phyloP scores from a whole-genome alignment of 2,329 filamentous ascomycete genomes.

The Colletotrichum eleusines region DNA sequence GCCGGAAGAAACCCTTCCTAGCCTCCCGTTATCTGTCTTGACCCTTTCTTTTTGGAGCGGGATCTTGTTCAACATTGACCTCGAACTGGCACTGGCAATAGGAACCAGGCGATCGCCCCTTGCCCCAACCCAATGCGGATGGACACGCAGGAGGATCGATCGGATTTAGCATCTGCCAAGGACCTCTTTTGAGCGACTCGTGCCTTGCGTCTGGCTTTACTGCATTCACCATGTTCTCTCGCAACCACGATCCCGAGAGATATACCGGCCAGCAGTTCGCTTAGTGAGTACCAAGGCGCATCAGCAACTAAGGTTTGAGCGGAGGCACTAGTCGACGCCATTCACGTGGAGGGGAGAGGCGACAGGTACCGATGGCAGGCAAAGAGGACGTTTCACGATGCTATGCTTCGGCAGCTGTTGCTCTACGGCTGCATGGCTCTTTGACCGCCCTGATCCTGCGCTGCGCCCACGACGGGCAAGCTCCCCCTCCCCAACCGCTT shows the following conservation, averaged over 20 bases:
- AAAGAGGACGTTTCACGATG: constrained; percentile 38
- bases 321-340: constrained; percentile 28
- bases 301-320: constrained; percentile 31
- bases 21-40: not conserved
- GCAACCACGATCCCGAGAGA: not conserved
- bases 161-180: not conserved
- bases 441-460: constrained; percentile 26
- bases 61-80: constrained; percentile 1
- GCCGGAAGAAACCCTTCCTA: constrained; percentile 15
- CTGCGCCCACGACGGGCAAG: constrained; percentile 25
- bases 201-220: constrained; percentile 13
- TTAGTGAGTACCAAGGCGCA: constrained; percentile 20
- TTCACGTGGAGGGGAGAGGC: constrained; percentile 37
- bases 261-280: not conserved
- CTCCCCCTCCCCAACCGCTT: constrained; percentile 13
- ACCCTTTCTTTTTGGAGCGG: constrained; percentile 2
- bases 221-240: constrained; percentile 1
- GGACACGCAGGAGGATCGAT: constrained; percentile 10
- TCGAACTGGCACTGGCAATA: not conserved
- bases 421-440: constrained; percentile 30
- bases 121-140: not conserved
- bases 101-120: constrained; percentile 2
- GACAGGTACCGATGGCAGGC: constrained; percentile 29
- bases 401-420: constrained; percentile 25
- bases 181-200: not conserved